Percentiles rank a stretch among this genome's conserved stretches.
Evolutionary conservation across 768 basidiomycete genomes (phyloP).

Genomic region (Boletus vinaceobasis): DNA sequence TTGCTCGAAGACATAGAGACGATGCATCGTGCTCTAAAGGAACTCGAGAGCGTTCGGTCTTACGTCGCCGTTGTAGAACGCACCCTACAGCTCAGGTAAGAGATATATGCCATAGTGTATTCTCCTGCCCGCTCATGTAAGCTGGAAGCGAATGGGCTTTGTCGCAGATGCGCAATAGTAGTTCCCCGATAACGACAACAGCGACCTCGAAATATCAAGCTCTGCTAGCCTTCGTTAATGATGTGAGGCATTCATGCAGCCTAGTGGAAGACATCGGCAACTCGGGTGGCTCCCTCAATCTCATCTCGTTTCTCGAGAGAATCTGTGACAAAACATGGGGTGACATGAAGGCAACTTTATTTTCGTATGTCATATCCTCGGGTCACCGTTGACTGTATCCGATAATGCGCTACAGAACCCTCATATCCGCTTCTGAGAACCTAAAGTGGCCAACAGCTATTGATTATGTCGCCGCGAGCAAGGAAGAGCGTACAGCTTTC

Average conservation of each 20-base stretch:
- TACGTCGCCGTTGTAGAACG: conserved; percentile 76
- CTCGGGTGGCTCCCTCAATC: conserved; percentile 50
- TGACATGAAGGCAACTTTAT: conserved; percentile 65
- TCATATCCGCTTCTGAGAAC: conserved; percentile 64
- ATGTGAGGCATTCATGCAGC: conserved; percentile 44
- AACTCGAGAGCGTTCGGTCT: conserved; percentile 68
- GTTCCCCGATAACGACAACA: conserved; percentile 40
- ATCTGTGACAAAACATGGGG: conserved; percentile 74
- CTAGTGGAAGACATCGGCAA: conserved; percentile 43
- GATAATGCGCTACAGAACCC: conserved; percentile 41
- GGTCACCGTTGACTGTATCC: neutral
- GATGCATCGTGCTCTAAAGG: conserved; percentile 71
- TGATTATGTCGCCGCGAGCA: conserved; percentile 52
- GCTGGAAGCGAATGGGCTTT: conserved; percentile 54
- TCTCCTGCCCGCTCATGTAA: conserved; percentile 6
- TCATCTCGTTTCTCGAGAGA: conserved; percentile 58
- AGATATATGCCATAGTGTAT: neutral
- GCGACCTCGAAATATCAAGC: conserved; percentile 56
- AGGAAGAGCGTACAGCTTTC: conserved; percentile 59
- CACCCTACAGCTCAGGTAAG: conserved; percentile 70
- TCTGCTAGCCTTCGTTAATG: conserved; percentile 58
- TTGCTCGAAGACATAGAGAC: conserved; percentile 81
- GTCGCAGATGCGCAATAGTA: conserved; percentile 43
- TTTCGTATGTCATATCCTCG: conserved; percentile 45
- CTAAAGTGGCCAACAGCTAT: conserved; percentile 84